phyloP scores from a whole-genome alignment of 1,284 basidiomycete genomes.

The Ganoderma lucidum region DNA sequence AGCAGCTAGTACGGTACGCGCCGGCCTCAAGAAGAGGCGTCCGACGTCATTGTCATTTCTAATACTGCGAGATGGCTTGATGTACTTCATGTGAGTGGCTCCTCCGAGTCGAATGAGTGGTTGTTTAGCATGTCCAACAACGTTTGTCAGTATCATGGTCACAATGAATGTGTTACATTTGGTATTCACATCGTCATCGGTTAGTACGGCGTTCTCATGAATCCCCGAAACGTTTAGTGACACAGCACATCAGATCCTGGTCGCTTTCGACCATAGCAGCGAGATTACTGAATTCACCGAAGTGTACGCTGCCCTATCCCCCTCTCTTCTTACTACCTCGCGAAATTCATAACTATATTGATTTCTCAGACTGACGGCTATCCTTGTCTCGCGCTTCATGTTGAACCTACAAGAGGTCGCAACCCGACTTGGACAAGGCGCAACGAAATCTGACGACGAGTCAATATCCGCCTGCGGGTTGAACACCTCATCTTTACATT shows the following conservation, averaged over 20 bases:
- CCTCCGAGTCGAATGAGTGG: neutral
- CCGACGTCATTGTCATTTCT: neutral
- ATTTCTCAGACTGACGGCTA: neutral
- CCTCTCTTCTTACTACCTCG: neutral
- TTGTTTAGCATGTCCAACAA: too few relatives aligned
- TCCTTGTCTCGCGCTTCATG: slow-evolving; percentile 10
- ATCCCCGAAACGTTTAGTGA: neutral
- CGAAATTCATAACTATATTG: neutral
- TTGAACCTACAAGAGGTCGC: slow-evolving; percentile 5
- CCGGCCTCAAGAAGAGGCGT: neutral
- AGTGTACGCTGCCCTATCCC: neutral
- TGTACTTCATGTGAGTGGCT: neutral
- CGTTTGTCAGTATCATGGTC: neutral
- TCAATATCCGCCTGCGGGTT: neutral
- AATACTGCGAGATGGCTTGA: slow-evolving; percentile 1
- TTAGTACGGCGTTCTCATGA: neutral
- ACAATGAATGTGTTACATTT: slow-evolving; percentile 8
- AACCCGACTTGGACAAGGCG: neutral
- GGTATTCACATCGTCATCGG: neutral
- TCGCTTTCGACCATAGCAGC: neutral
- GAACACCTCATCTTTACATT: neutral
- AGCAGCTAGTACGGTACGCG: neutral
- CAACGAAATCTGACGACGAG: neutral
- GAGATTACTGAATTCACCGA: neutral
- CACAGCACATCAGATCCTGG: neutral